Conservation (phyloP, 1,284 basidiomycete genomes). For the Irpex rosettiformis region DNA sequence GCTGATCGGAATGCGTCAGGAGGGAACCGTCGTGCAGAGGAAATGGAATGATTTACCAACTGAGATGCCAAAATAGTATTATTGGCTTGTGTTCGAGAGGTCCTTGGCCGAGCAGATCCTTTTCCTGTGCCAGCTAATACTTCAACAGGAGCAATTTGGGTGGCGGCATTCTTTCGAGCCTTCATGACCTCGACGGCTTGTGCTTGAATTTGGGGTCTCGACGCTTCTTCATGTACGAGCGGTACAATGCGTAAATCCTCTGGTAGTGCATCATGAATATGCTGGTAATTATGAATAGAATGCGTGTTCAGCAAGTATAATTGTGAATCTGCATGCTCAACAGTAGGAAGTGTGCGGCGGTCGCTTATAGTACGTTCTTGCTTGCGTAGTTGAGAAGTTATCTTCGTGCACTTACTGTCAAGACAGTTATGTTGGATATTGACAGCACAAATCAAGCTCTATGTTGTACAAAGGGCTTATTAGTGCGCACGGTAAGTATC, state of each 20-base stretch:
- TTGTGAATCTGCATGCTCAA: neutral
- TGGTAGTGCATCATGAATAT: neutral
- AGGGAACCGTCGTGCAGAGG: too few species aligned
- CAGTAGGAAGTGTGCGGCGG: neutral
- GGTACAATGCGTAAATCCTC: neutral
- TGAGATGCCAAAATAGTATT: neutral
- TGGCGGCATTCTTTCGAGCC: neutral
- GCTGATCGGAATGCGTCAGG: too few species aligned
- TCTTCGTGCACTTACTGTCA: neutral
- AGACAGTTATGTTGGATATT: neutral
- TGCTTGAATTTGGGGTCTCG: neutral
- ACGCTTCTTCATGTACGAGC: neutral
- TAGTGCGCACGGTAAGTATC: neutral
- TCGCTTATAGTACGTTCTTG: neutral
- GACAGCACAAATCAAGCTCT: neutral
- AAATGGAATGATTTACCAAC: neutral
- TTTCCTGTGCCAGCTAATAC: neutral
- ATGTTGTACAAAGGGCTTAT: neutral
- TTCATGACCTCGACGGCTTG: neutral
- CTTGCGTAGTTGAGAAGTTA: neutral
- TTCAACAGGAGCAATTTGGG: neutral
- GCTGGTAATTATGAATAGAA: neutral
- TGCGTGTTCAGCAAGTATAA: neutral
- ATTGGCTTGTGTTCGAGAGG: neutral
- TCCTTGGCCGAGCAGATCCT: neutral